These are phyloP conservation scores for Talaromyces pinophilus DNA, from an alignment of 2,329 filamentous ascomycete species.

Conservation along the genomic window DNA sequence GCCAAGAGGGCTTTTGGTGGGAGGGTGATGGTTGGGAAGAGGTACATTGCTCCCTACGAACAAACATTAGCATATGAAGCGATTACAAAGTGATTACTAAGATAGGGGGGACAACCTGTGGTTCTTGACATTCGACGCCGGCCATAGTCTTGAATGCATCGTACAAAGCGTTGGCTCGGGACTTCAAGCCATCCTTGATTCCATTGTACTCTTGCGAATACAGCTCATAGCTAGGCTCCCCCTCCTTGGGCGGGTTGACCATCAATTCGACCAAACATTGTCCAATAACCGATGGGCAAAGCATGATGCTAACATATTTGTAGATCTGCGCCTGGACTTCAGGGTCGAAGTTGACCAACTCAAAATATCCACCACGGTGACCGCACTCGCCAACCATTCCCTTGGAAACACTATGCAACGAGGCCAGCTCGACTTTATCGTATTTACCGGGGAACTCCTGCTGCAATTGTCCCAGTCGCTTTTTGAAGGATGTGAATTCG, in stretches of 20 bases:
- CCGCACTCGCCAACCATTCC: constrained; percentile 99
- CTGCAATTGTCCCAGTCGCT: constrained; percentile 77
- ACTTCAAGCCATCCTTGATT: constrained; percentile 75
- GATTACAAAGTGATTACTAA: neutral
- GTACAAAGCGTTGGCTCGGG: constrained; percentile 82
- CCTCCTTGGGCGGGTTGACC: constrained; percentile 88
- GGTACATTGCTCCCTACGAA: constrained; percentile 87
- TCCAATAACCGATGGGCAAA: constrained; percentile 91
- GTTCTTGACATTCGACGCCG: constrained; percentile 84
- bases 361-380: constrained; percentile 96
- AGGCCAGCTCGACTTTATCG: constrained; percentile 83
- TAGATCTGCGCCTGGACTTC: constrained; percentile 91
- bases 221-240: constrained; percentile 78
- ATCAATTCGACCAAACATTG: constrained; percentile 97
- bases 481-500: constrained; percentile 95
- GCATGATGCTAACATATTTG: constrained; percentile 96
- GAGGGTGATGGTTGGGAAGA: constrained; percentile 91
- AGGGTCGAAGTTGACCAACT: constrained; percentile 84
- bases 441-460: constrained; percentile 71
- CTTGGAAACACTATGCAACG: constrained; percentile 91
- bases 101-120: constrained; percentile 55
- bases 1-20: constrained; percentile 74
- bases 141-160: constrained; percentile 93
- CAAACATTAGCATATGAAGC: constrained; percentile 14
- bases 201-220: constrained; percentile 82